Base-by-base conservation (phyloP, 176 grass and related monocot species). In the Eleusine coracana region DNA sequence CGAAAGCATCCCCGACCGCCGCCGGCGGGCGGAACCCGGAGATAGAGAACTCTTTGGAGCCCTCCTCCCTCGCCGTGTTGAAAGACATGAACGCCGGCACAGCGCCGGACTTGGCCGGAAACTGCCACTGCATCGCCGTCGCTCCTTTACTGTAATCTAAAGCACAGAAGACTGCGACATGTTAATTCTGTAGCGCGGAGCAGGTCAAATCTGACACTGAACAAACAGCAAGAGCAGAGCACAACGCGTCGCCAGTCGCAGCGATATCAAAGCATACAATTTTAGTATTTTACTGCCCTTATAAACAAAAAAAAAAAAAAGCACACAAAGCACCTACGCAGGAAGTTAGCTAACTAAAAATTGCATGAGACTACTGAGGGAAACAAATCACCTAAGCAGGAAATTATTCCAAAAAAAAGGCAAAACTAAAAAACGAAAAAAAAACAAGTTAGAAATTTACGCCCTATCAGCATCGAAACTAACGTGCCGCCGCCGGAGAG, bases 41-140 rank as follows among this genome's bases (percentile, higher is more conserved):
- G 52, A 88, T 74, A 13, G 92, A 89, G 65, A 91, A 89, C 70
- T 84, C 87, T 51, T 83, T 88, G 2, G 44, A 10, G 65, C 64
- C 75, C 25, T 91, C 84, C 20, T 87, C 87, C 81, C 68, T 88
- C 63, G 61, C 68, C 28, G 63, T 44, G 72, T 86, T 84, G 82
- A 89, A 89, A 16, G 90, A 84, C 84, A 91, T 88, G 75, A 94
- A 88, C 64, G 86, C 70, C 63, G 77, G 86, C 10, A 74, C 46
- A 2, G 70, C 49, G 55, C 61, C 38, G 42, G 84, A 17, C 31
- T 72, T 92, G 28, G 71, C 86, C 76, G 87, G 77, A 4, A 86
- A 89, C 54, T 91, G 88, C 92, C 94, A 94, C 81, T 85, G 90
- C 71, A 83, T 38, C n/a, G 74, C 67, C 54, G 81, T 54, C 37